These are phyloP conservation scores for Kwoniella newhampshirensis DNA, from an alignment of 768 basidiomycete species.

Conservation along the genomic window DNA sequence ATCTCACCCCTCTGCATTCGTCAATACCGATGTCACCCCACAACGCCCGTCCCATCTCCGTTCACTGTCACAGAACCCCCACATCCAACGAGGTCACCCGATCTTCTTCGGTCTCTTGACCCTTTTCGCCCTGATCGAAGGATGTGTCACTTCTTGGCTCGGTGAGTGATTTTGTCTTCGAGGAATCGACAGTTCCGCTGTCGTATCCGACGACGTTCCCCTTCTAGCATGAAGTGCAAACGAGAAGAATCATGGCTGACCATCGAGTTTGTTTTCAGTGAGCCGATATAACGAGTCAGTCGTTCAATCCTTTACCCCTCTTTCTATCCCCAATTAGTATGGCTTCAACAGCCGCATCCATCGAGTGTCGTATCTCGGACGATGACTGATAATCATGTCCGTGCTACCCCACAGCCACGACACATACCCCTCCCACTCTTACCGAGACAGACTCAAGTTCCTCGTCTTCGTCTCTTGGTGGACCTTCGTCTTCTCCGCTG, in stretches of 20 bases:
- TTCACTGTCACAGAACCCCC: constrained; percentile 22
- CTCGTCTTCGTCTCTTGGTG: constrained; percentile 52
- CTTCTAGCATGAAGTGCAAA: too few species aligned
- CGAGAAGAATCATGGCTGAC: too few species aligned
- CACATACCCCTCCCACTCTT: constrained; percentile 43
- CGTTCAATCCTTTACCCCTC: neutral
- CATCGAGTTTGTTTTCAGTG: constrained; percentile 5
- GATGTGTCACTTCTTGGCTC: constrained; percentile 49
- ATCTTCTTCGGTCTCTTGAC: constrained; percentile 46
- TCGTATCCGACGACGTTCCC: too few species aligned
- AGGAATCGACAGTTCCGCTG: neutral
- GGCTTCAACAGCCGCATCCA: too few species aligned
- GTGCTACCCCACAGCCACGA: constrained; percentile 22
- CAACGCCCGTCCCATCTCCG: neutral
- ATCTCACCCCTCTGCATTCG: too few species aligned
- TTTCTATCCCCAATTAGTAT: neutral
- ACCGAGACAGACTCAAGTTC: constrained; percentile 47
- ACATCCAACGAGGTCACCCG: constrained; percentile 49
- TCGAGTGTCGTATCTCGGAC: too few species aligned
- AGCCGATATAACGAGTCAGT: constrained; percentile 33
- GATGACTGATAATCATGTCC: too few species aligned
- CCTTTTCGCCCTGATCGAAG: constrained; percentile 50
- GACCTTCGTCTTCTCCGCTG: constrained; percentile 49
- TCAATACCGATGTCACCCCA: neutral
- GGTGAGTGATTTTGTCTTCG: constrained; percentile 10